These are phyloP conservation scores for Xanthoconium purpureum DNA, from an alignment of 768 basidiomycete species.

Conservation along the genomic window DNA sequence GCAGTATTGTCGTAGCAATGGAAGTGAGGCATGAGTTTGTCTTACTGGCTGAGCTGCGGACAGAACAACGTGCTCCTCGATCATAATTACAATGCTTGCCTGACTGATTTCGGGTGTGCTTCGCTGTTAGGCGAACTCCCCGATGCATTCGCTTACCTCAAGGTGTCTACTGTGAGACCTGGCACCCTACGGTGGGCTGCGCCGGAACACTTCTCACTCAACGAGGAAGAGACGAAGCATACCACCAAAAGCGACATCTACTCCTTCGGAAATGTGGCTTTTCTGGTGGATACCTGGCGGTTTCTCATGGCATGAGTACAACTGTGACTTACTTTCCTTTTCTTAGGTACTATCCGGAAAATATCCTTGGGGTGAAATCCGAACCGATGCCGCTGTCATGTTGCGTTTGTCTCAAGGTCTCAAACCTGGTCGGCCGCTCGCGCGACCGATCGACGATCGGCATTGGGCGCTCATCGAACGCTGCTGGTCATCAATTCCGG, in stretches of 20 bases:
- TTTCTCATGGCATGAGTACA: neutral
- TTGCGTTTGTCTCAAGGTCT: neutral
- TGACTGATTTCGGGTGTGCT: slow-evolving; percentile 10
- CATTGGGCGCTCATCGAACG: neutral
- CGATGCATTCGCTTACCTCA: neutral
- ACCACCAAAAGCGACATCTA: slow-evolving; percentile 3
- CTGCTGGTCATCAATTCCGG: slow-evolving; percentile 1
- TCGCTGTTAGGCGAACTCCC: slow-evolving; percentile 7
- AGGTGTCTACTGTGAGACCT: neutral
- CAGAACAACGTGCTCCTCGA: slow-evolving; percentile 14
- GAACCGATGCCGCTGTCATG: neutral
- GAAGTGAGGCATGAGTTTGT: neutral
- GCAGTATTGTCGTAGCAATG: slow-evolving; percentile 2
- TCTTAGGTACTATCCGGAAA: neutral
- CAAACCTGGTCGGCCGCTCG: neutral
- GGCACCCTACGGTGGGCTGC: slow-evolving; percentile 7
- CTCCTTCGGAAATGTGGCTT: neutral
- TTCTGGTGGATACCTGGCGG: neutral
- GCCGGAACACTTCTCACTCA: slow-evolving; percentile 1
- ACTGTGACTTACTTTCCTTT: neutral
- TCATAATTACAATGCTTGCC: slow-evolving; percentile 2
- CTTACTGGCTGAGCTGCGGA: neutral
- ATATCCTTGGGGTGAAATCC: neutral
- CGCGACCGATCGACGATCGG: neutral
- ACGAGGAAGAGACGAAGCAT: neutral